A percentile compares a stretch with the other conserved stretches of the same genome.
Evolutionary conservation across 495 filamentous ascomycete genomes (phyloP).

Genomic region (Pseudoneurospora amorphoporcata): DNA sequence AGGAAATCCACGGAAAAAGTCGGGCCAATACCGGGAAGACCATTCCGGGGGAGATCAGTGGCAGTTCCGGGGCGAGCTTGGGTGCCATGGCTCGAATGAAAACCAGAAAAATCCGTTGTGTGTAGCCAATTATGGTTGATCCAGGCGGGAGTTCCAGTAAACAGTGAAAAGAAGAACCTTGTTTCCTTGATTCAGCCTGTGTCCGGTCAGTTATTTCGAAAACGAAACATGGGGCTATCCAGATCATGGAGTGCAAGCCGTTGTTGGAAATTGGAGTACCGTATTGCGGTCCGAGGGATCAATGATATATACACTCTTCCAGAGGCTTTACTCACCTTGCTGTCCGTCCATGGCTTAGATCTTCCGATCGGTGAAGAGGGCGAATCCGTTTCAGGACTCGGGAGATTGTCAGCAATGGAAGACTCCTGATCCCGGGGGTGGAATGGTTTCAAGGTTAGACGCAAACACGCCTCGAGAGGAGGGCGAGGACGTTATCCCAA

Average conservation of each 20-base stretch:
- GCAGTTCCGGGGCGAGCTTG: neutral
- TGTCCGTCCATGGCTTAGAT: slow-evolving; percentile 30
- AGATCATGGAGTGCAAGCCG: slow-evolving; percentile 1
- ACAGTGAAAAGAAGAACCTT: neutral
- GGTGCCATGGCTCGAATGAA: neutral
- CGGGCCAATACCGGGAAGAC: neutral
- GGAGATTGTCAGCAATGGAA: slow-evolving; percentile 4
- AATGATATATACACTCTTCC: slow-evolving; percentile 36
- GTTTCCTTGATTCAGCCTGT: slow-evolving; percentile 6
- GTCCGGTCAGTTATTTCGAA: slow-evolving; percentile 16
- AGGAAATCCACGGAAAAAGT: neutral
- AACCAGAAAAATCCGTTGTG: neutral
- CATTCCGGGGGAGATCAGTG: neutral
- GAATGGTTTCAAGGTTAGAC: neutral
- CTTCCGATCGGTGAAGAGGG: slow-evolving; percentile 18
- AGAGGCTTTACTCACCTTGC: slow-evolving; percentile 36
- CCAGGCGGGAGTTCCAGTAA: neutral
- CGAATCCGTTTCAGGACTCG: slow-evolving; percentile 5
- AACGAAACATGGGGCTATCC: neutral
- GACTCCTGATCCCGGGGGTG: slow-evolving; percentile 2
- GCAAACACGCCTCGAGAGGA: slow-evolving; percentile 1
- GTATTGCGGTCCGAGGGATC: slow-evolving; percentile 21
- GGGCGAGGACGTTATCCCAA: slow-evolving; percentile 4
- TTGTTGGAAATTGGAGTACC: slow-evolving; percentile 15
- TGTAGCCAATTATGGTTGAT: neutral